phyloP scores from a whole-genome alignment of 2,329 filamentous ascomycete species.

The Fusarium multiceps region DNA sequence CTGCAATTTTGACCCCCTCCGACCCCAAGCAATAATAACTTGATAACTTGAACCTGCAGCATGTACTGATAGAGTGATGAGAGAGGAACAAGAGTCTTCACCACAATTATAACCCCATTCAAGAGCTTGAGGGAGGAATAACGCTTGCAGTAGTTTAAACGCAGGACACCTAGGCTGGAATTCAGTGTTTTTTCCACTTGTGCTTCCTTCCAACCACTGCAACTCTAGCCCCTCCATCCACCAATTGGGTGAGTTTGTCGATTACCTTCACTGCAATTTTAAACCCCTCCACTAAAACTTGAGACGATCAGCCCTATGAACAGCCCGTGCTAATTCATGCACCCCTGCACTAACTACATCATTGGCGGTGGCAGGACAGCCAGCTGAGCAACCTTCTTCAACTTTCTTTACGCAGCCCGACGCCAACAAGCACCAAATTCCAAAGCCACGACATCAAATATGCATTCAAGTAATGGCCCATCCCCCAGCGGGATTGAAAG shows the following conservation, averaged over 20 bases:
- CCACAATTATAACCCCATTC: rapidly evolving
- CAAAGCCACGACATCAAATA: neutral
- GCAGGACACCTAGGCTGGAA: neutral
- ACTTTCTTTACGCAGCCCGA: conserved; percentile 10
- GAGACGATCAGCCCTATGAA: conserved; percentile 5
- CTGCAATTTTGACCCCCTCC: too few species aligned
- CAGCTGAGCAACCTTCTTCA: conserved; percentile 18
- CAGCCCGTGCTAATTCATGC: conserved; percentile 3
- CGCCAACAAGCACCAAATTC: neutral
- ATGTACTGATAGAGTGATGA: neutral
- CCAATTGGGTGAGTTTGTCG: too few species aligned
- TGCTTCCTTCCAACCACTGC: neutral
- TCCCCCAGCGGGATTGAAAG: neutral
- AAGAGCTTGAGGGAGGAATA: neutral
- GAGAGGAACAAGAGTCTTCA: neutral
- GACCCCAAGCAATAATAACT: neutral
- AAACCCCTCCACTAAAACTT: neutral
- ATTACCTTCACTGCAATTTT: neutral
- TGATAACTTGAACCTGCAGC: too few species aligned
- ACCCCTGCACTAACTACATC: neutral
- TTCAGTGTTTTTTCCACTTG: neutral
- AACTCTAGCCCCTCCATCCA: too few species aligned
- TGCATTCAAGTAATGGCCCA: conserved; percentile 22
- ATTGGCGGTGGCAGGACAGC: conserved; percentile 18
- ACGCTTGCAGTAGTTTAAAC: rapidly evolving